Conservation (phyloP, 768 basidiomycete genomes). For the Tylopilus plumbeoviolaceoides region DNA sequence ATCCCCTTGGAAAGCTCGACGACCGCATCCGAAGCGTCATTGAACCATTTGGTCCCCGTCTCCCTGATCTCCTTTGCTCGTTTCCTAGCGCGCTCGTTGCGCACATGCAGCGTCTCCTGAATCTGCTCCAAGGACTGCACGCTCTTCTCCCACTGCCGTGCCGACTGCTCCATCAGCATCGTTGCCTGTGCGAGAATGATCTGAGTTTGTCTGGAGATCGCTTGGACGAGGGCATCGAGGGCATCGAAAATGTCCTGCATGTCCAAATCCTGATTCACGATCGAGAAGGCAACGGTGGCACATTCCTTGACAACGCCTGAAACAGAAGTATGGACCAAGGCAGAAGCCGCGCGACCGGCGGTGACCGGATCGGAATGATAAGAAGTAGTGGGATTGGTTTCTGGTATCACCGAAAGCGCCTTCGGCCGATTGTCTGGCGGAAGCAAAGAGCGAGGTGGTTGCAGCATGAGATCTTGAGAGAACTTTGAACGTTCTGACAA, state of each 20-base stretch:
- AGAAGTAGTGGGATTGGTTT: conserved; percentile 6
- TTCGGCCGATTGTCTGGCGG: conserved; percentile 21
- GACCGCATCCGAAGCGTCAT: conserved; percentile 40
- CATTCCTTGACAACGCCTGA: conserved; percentile 47
- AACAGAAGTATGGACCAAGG: conserved; percentile 40
- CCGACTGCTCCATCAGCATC: conserved; percentile 43
- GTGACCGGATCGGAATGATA: conserved; percentile 12
- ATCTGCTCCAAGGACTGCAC: conserved; percentile 35
- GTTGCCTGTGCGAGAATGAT: conserved; percentile 31
- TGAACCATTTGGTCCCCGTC: conserved; percentile 44
- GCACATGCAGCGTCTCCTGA: conserved; percentile 40
- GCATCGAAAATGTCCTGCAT: conserved; percentile 55
- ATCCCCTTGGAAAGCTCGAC: conserved; percentile 37
- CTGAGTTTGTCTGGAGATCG: conserved; percentile 44
- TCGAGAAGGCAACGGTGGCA: conserved; percentile 40
- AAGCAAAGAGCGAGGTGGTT: conserved; percentile 28
- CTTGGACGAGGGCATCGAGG: conserved; percentile 52
- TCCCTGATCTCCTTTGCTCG: conserved; percentile 52
- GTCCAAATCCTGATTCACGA: conserved; percentile 53
- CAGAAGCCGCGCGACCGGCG: conserved; percentile 14
- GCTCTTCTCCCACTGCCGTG: conserved; percentile 29
- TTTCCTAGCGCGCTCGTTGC: conserved; percentile 49
- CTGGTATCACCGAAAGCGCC: conserved; percentile 29
- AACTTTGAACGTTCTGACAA: conserved; percentile 26
- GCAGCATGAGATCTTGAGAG: conserved; percentile 36